phyloP scores from a whole-genome alignment of 106 monocot genomes.

The Alisma plantagoaquatica region DNA sequence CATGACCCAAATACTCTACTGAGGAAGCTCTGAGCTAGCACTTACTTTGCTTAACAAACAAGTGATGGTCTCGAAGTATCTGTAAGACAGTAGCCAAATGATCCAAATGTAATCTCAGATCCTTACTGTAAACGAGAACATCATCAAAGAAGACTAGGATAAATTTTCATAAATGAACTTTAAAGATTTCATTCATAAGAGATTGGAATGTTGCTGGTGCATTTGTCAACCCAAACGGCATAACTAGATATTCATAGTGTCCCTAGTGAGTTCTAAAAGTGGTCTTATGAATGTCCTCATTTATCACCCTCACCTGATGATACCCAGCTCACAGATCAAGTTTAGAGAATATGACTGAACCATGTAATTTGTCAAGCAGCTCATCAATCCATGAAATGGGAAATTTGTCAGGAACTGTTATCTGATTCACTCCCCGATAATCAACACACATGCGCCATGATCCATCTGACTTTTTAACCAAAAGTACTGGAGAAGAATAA shows the following conservation, averaged over 20 bases:
- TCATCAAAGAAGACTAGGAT: not conserved
- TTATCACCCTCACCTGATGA: not conserved
- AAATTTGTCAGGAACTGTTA: not conserved
- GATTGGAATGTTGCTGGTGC: not conserved
- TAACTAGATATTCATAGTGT: not conserved
- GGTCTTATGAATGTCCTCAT: not conserved
- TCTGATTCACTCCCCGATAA: not conserved
- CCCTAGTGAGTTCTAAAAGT: not conserved
- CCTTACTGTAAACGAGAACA: not conserved
- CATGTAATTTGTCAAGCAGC: not conserved
- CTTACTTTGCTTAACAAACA: not conserved
- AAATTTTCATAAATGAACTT: not conserved
- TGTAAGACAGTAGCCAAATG: not conserved
- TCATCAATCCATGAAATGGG: not conserved
- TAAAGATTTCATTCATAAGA: conserved; percentile 2
- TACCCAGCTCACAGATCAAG: not conserved
- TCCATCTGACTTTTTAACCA: not conserved
- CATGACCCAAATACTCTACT: too few species aligned
- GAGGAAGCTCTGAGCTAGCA: not conserved
- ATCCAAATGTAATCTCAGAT: not conserved
- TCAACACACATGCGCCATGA: not conserved
- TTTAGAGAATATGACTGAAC: not conserved
- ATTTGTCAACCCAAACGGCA: not conserved
- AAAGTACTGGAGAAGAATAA: not conserved
- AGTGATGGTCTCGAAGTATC: not conserved